These are phyloP conservation scores for Aureobasidium sp. DNA, from an alignment of 2,329 filamentous ascomycete species.

Conservation along the genomic window DNA sequence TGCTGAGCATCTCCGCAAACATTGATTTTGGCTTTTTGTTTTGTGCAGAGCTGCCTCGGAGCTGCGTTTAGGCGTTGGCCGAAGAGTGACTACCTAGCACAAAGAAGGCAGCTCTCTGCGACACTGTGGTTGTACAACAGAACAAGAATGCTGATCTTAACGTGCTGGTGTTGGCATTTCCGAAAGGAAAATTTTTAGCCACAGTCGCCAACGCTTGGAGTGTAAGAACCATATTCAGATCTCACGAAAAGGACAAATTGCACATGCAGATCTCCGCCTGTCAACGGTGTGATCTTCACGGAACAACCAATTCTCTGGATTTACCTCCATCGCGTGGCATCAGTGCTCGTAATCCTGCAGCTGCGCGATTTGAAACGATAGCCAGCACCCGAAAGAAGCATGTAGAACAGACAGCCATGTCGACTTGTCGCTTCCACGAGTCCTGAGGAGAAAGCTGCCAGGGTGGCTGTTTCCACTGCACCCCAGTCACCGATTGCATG, in stretches of 20 bases:
- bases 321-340: background rate
- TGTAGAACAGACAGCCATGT: background rate
- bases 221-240: background rate
- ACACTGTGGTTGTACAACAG: background rate
- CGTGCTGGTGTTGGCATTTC: background rate
- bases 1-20: background rate
- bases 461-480: background rate
- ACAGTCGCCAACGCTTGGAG: background rate
- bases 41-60: background rate
- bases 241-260: constrained; percentile 5
- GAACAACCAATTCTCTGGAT: background rate
- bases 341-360: background rate
- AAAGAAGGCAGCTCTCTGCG: background rate
- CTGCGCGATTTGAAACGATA: background rate
- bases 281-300: constrained; percentile 11
- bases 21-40: background rate
- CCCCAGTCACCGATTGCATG: background rate
- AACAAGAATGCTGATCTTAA: background rate
- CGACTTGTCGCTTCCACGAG: background rate
- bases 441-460: background rate
- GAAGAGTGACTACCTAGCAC: background rate
- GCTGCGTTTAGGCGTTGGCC: background rate
- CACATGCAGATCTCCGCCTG: constrained; percentile 11
- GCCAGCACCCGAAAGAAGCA: background rate
- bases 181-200: background rate